phyloP scores from a whole-genome alignment of 169 alveolate genomes.

The Plasmodium vinckei region DNA sequence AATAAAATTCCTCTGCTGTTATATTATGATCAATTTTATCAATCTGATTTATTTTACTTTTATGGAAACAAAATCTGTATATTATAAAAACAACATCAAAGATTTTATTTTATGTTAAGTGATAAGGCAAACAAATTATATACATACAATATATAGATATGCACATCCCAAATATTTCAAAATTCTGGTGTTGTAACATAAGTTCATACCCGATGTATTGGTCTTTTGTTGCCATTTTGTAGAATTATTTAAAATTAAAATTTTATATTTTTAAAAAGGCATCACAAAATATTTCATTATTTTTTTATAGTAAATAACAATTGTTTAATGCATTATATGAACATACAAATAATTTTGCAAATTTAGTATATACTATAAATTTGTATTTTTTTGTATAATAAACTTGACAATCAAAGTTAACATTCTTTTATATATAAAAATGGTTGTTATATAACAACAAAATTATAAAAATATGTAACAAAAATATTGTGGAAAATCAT shows the following conservation, averaged over 20 bases:
- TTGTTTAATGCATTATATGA: too few relatives aligned
- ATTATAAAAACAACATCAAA: not conserved
- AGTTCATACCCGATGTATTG: constrained; percentile 40
- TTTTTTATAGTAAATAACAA: too few relatives aligned
- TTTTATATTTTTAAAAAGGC: constrained; percentile 5
- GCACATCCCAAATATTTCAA: not conserved
- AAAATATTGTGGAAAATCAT: not conserved
- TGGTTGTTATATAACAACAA: not conserved
- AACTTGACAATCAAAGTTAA: too few relatives aligned
- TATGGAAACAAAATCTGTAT: constrained; percentile 73
- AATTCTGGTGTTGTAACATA: not conserved
- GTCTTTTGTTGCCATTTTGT: constrained; percentile 54
- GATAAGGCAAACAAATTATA: too few relatives aligned
- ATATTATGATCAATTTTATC: constrained; percentile 58
- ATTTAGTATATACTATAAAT: too few relatives aligned
- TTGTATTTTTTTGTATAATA: too few relatives aligned
- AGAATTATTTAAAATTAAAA: not conserved
- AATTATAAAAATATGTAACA: not conserved
- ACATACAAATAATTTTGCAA: too few relatives aligned
- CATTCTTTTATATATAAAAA: too few relatives aligned
- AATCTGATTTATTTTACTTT: constrained; percentile 32
- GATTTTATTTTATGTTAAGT: not conserved
- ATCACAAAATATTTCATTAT: not conserved
- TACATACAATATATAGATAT: not conserved
- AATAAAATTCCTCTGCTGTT: constrained; percentile 65